Base-by-base conservation (phyloP, 805 yeast genomes). In the Metschnikowia drakensbergensis region DNA sequence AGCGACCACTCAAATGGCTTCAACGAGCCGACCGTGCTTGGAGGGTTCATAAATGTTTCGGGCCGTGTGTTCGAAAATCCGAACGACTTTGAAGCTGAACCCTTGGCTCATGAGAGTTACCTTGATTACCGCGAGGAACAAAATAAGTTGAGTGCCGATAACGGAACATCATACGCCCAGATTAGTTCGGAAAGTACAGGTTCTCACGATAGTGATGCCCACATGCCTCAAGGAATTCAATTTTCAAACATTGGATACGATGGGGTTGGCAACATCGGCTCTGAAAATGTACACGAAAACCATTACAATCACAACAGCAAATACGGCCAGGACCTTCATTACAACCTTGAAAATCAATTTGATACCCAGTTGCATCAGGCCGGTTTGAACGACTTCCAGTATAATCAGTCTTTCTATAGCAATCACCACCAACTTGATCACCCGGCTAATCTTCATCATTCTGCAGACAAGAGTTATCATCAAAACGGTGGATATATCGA, bases 11-110 rank as follows among this genome's bases (percentile, higher is more conserved):
- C 51, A 7, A 32, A 42, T 13, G 40, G 13, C 26, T 9, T 25
- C 39, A 42, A 39, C 3, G 42, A 36, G 26, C 48, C 32, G 8
- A 6, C 31, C 3, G 13, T 46, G 10, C 41, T 44, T 9, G 48
- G 50, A 5, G 51, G 54, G 8, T 51, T 45, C 32, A 43, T 51
- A 26, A 51, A 48, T 22, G 54, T 46, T 6, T 46, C 52, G 2
- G 49, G 49, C n/a, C 49, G 52, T 25, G 36, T 42, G 22, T 41
- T 52, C 5, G 55, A 52, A 9, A 47, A 45, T 5, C 46, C 41
- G 11, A 40, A 31, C 23, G 32, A 40, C n/a, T 13, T 23, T 13
- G 30, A 29, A 31, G 36, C 28, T 10, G 13, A 40, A 36, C 17
- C 36, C 4, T 17, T 32, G 22, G 22, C 7, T 3, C 43, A 40